Evolutionary conservation across 148 eudicot genomes (phyloP).

Genomic region (Camellia lanceoleosa): DNA sequence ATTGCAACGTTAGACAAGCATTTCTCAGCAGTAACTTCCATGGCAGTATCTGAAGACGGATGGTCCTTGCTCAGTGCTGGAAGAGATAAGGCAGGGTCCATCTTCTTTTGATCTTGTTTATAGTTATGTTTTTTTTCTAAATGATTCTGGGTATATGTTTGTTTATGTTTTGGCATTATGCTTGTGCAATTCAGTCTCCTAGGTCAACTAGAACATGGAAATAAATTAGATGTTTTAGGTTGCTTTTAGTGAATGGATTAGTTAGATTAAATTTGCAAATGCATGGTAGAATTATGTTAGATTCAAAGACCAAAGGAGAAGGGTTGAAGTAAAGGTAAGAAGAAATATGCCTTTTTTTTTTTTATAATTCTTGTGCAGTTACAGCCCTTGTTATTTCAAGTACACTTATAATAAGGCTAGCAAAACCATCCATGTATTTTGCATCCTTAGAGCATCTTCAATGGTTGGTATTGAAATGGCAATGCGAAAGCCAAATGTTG

Average conservation of each 20-base stretch:
- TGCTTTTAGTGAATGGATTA: not conserved
- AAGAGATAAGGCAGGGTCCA: conserved; percentile 71
- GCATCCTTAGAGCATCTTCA: not conserved
- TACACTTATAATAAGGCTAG: not conserved
- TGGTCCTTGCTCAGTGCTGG: conserved; percentile 79
- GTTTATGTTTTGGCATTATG: not conserved
- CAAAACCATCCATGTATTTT: not conserved
- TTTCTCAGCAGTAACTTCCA: conserved; percentile 77
- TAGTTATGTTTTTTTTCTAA: not conserved
- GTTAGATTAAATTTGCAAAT: not conserved
- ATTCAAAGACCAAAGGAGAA: not conserved
- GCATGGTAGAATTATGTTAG: not conserved
- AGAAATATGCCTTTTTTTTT: not conserved
- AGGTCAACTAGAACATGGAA: not conserved
- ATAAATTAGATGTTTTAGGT: not conserved
- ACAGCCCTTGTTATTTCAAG: not conserved
- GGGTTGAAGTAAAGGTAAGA: not conserved
- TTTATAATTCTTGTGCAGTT: not conserved
- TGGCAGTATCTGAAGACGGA: conserved; percentile 80
- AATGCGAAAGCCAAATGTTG: too few relatives aligned
- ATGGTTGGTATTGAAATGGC: too few relatives aligned
- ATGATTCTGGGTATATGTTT: not conserved
- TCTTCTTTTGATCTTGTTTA: not conserved
- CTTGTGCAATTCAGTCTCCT: not conserved
- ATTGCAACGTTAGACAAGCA: conserved; percentile 72